Conservation (phyloP, 2,329 filamentous ascomycete genomes). For the Pseudogymnoascus sp. region DNA sequence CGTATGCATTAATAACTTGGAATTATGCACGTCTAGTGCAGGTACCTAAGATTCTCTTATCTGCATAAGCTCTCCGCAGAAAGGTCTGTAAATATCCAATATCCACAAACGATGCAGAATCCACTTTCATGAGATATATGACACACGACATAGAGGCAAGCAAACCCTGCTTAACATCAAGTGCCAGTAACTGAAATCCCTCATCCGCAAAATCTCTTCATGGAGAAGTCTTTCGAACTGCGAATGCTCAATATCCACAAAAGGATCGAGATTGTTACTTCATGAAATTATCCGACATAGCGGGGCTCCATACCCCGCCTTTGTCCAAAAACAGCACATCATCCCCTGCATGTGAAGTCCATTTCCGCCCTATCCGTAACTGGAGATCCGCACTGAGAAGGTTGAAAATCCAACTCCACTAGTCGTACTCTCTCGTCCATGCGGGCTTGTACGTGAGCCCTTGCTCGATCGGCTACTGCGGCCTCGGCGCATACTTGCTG, state of each 20-base stretch:
- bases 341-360: not conserved
- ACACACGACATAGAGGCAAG: not conserved
- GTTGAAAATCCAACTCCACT: constrained; percentile 16
- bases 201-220: not conserved
- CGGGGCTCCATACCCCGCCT: not conserved
- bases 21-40: not conserved
- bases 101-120: not conserved
- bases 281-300: not conserved
- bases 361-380: not conserved
- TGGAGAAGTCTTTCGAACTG: not conserved
- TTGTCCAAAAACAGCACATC: no score
- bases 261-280: not conserved
- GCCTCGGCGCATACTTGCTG: constrained; percentile 10
- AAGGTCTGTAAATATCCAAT: not conserved
- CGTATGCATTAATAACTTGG: not conserved
- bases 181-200: not conserved
- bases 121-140: not conserved
- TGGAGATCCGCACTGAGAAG: constrained; percentile 1
- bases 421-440: constrained; percentile 13
- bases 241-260: no score
- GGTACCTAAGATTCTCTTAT: not conserved
- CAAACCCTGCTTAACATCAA: not conserved
- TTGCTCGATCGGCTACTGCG: constrained; percentile 8
- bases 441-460: constrained; percentile 8
- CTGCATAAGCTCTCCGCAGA: not conserved